Evolutionary conservation across 1,139 yeast genomes (phyloP), one percentile per base, ranked within the genome.

Genomic region (Saccharomyces hybrid): DNA sequence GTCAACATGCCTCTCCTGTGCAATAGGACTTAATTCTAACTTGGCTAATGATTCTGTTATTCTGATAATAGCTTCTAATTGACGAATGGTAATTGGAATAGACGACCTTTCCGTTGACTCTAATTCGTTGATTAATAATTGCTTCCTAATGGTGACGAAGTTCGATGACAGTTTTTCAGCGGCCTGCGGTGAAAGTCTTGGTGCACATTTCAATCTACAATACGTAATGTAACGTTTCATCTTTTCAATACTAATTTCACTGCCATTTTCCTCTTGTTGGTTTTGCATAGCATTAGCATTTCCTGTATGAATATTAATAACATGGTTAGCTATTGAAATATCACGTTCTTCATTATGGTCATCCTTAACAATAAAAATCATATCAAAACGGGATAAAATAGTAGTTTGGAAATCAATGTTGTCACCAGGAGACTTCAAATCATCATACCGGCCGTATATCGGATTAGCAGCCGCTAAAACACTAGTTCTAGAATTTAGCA

Each of bases 391-490:
- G 5, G 99, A 93, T 72, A 93, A 78, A 71, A 93, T 88, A 3
- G 99, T 93, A 2, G 96, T 88, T 73, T 93, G 99, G 76, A 93
- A 93, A 71, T 93, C 99, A 64, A 93, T 93, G 67, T 93, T 95
- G 68, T 93, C 99, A 59, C 99, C 99, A 0, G 99, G 97, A 49
- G 95, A 84, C 72, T 90, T 91, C 77, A 88, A 81, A 60, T 93
- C 98, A 70, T 93, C 98, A 69, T 93, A 93, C 62, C 98, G 80
- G 57, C 99, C 99, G 70, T 87, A 93, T 32, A 90, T 84, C 6
- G 99, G 99, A 71, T 95, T 95, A 5, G 99, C 99, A 27, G 99
- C 99, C 0, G 99, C 99, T 52, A 95, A 76, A 1, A 95, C 99
- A 46, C 96, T 85, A 0, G 99, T 93, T 73, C 99, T 80, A 1